phyloP scores from a whole-genome alignment of 169 alveolate genomes.

The Eimeria tenella region DNA sequence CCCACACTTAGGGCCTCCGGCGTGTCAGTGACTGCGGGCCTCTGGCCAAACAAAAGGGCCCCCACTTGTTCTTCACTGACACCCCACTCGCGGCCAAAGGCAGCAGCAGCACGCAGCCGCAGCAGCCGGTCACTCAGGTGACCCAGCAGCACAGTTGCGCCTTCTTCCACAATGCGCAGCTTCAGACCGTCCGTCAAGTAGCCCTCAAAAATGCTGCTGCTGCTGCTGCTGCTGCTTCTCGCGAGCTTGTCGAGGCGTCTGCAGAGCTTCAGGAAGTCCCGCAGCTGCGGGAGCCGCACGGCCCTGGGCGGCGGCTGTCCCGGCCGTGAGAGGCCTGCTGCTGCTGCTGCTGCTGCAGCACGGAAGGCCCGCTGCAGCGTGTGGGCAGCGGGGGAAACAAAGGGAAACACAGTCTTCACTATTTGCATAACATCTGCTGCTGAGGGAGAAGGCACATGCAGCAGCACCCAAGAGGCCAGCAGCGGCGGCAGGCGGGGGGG shows the following conservation, averaged over 20 bases:
- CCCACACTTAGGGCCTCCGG: slow-evolving; percentile 27
- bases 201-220: slow-evolving; percentile 41
- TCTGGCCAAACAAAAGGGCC: slow-evolving; percentile 47
- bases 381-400: slow-evolving; percentile 18
- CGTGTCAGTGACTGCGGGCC: background rate
- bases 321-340: slow-evolving; percentile 21
- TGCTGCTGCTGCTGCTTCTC: background rate
- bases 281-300: slow-evolving; percentile 71
- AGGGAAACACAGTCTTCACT: slow-evolving; percentile 35
- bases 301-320: slow-evolving; percentile 69
- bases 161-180: slow-evolving; percentile 61
- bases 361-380: slow-evolving; percentile 47
- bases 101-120: slow-evolving; percentile 69
- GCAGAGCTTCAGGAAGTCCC: slow-evolving; percentile 76
- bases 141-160: slow-evolving; percentile 41
- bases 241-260: slow-evolving; percentile 70
- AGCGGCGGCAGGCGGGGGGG: slow-evolving; percentile 61
- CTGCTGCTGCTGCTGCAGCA: slow-evolving; percentile 29
- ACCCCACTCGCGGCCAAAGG: slow-evolving; percentile 64
- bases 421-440: slow-evolving; percentile 56
- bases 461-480: slow-evolving; percentile 64
- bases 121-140: slow-evolving; percentile 33
- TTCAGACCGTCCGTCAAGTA: slow-evolving; percentile 55
- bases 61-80: slow-evolving; percentile 45
- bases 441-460: slow-evolving; percentile 71